phyloP scores from a whole-genome alignment of 2,329 filamentous ascomycete species.

The Fusarium virguliforme region DNA sequence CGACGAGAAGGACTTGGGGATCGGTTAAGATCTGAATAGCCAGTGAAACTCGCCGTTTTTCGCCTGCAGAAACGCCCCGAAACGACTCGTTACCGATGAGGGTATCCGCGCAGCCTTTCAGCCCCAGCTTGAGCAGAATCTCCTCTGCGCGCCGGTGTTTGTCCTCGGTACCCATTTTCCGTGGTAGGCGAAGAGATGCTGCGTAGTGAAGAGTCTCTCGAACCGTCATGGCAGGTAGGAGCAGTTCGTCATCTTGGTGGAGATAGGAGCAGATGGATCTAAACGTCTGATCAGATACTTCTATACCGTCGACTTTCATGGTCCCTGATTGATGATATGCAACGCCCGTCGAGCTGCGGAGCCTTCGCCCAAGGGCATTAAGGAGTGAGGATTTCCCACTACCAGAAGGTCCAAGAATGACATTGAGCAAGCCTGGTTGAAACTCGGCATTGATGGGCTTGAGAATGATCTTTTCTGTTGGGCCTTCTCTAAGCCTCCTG shows the following conservation, averaged over 20 bases:
- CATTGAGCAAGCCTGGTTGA: conserved; percentile 77
- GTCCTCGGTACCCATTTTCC: conserved; percentile 79
- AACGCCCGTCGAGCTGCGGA: conserved; percentile 74
- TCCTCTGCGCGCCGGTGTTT: conserved; percentile 81
- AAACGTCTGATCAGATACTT: conserved; percentile 78
- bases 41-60: conserved; percentile 84
- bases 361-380: conserved; percentile 80
- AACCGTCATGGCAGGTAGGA: conserved; percentile 82
- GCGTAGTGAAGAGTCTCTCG: conserved; percentile 81
- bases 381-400: conserved; percentile 83
- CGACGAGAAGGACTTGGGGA: conserved; percentile 79
- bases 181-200: conserved; percentile 78
- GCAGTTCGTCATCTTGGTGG: conserved; percentile 82
- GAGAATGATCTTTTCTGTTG: conserved; percentile 52
- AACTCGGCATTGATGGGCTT: conserved; percentile 59
- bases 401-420: conserved; percentile 86
- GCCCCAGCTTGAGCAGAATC: conserved; percentile 80
- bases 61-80: conserved; percentile 87
- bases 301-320: conserved; percentile 79
- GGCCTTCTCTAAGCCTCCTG: conserved; percentile 65
- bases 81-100: conserved; percentile 80
- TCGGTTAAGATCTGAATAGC: conserved; percentile 84
- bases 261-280: conserved; percentile 83
- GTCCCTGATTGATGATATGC: conserved; percentile 74
- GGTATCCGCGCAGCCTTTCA: conserved; percentile 85